Percentiles rank a stretch among this genome's conserved stretches.
phyloP scores from a whole-genome alignment of 768 basidiomycete species.

The Albatrellus ellisii region DNA sequence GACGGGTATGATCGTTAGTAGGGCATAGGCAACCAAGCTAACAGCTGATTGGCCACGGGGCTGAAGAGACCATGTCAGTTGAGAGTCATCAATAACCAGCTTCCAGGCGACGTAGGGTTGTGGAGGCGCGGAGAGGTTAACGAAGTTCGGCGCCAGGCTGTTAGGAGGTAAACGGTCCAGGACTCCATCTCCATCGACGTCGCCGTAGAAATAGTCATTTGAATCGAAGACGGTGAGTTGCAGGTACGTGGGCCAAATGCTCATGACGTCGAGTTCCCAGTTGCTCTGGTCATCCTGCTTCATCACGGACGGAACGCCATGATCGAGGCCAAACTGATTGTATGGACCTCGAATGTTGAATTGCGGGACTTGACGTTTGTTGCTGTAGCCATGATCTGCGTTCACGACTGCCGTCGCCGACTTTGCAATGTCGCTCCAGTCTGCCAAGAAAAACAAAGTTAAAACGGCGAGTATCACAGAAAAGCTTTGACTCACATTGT shows the following conservation, averaged over 20 bases:
- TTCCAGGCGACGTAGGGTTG: constrained; percentile 83
- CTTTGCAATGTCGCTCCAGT: constrained; percentile 61
- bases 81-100: constrained; percentile 63
- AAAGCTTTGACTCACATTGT: constrained; percentile 58
- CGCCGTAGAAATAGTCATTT: constrained; percentile 89
- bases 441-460: constrained; percentile 22
- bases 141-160: constrained; percentile 67
- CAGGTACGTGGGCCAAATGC: constrained; percentile 79
- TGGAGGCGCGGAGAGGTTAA: constrained; percentile 88
- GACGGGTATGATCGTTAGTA: constrained; percentile 69
- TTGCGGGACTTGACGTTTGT: constrained; percentile 71
- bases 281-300: constrained; percentile 42
- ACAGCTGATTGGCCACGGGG: constrained; percentile 78
- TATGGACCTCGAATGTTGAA: constrained; percentile 79
- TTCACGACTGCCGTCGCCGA: constrained; percentile 61
- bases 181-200: constrained; percentile 75
- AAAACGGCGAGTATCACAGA: not conserved
- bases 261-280: constrained; percentile 86
- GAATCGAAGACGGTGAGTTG: constrained; percentile 87
- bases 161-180: constrained; percentile 89
- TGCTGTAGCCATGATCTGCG: constrained; percentile 52
- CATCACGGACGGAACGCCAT: constrained; percentile 65
- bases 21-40: constrained; percentile 78
- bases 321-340: constrained; percentile 88
- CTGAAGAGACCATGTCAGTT: constrained; percentile 62